phyloP scores from a whole-genome alignment of 2,329 filamentous ascomycete species.

The Ophiosphaerella korrae region DNA sequence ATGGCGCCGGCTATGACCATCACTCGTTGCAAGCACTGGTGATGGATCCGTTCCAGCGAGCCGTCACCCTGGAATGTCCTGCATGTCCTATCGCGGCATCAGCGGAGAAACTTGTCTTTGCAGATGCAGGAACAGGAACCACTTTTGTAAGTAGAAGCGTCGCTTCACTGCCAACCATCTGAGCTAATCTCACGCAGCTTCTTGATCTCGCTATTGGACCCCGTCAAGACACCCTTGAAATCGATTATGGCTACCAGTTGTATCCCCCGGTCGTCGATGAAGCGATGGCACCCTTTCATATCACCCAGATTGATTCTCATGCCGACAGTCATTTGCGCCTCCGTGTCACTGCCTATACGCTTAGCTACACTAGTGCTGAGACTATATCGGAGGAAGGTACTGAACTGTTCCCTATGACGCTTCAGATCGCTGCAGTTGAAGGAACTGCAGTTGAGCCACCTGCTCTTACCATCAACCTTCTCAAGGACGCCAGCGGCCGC shows the following conservation, averaged over 20 bases:
- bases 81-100: slow-evolving; percentile 38
- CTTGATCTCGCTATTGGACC: slow-evolving; percentile 46
- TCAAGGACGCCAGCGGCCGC: slow-evolving; percentile 44
- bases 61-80: slow-evolving; percentile 41
- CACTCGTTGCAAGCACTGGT: slow-evolving; percentile 37
- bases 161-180: not conserved
- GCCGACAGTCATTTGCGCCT: slow-evolving; percentile 35
- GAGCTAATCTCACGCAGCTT: slow-evolving; percentile 34
- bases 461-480: slow-evolving; percentile 43
- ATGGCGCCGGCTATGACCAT: slow-evolving; percentile 38
- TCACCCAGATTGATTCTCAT: slow-evolving; percentile 40
- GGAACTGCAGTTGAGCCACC: slow-evolving; percentile 37
- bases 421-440: slow-evolving; percentile 44
- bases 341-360: slow-evolving; percentile 43
- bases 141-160: slow-evolving; percentile 36
- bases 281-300: slow-evolving; percentile 35
- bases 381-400: slow-evolving; percentile 44
- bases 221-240: slow-evolving; percentile 36
- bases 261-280: slow-evolving; percentile 44
- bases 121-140: slow-evolving; percentile 40
- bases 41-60: slow-evolving; percentile 40
- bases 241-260: slow-evolving; percentile 44
- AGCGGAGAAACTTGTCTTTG: slow-evolving; percentile 27
- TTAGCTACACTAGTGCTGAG: slow-evolving; percentile 42
- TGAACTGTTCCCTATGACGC: slow-evolving; percentile 47